Evolutionary conservation across 768 basidiomycete species (phyloP), one percentile per base, ranked within the genome.

Genomic region (Cystofilobasidium capitatum): DNA sequence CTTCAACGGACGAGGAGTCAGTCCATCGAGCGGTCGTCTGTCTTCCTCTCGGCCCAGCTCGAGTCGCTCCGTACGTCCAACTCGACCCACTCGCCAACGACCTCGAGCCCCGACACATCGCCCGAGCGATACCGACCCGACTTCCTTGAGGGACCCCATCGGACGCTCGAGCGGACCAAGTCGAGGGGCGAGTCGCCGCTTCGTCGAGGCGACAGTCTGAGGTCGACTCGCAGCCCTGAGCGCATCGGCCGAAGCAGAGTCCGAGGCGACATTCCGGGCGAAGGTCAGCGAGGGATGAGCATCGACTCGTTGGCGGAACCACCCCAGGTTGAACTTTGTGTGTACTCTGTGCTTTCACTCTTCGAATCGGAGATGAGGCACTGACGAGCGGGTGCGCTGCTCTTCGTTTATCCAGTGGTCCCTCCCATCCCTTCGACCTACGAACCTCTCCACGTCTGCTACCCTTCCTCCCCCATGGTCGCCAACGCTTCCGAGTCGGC

Each of bases 1-100:
- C 17, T 40, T 6, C 20, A 35, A 45, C 33, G 55, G 40, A 16
- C 33, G 65, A 35, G 44, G 60, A 24, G 36, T 24, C 58, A 61
- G 40, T 62, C 59, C 14, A 62, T 68, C 40, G 66, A 68, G 40
- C 66, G 66, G 6, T 39, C 66, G 12, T 45, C 59, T 14, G 61
- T 62, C 13, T 68, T 61, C 33, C 33, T 68, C n/a, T 39, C 42
- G 12, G 60, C 66, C 33, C 66, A 68, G 54, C 47, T 62, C 37
- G 31, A 31, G 17, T 45, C 58, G 8, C 66, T 68, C 31, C 42
- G 62, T 29, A 51, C 39, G 20, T 68, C 66, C 9, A 62, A 24
- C 36, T 60, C 58, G 33, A 14, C n/a, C 37, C 58, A 42, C 36
- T 59, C 58, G 58, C 2, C 58, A 5, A 20, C 58, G 36, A 39